A percentile compares a stretch with the other conserved stretches of the same genome.
These are phyloP conservation scores for Penicillium fimorum DNA, from an alignment of 495 filamentous ascomycete species.

Conservation along the genomic window DNA sequence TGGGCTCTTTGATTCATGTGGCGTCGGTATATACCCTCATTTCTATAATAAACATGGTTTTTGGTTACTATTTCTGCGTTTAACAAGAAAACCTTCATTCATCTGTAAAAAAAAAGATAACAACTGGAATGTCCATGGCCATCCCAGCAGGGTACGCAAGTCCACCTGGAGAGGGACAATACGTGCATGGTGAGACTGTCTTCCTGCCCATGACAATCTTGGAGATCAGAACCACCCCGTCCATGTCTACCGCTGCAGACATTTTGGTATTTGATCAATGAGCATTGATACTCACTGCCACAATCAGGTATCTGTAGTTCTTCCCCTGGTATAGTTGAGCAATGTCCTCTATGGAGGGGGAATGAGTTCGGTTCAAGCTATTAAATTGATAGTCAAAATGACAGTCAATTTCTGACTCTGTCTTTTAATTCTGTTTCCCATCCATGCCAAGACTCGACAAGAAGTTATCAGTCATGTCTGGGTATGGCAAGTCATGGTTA, in stretches of 20 bases:
- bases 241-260: background rate
- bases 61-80: background rate
- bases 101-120: background rate
- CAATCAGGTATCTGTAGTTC: background rate
- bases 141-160: background rate
- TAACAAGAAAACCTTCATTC: background rate
- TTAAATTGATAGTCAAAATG: background rate
- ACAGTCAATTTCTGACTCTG: background rate
- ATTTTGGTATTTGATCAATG: background rate
- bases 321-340: background rate
- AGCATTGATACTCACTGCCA: background rate
- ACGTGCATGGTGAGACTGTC: background rate
- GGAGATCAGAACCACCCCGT: background rate
- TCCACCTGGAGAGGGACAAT: background rate
- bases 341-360: background rate
- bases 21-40: slow-evolving; percentile 14
- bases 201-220: background rate
- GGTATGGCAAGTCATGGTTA: background rate
- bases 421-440: background rate
- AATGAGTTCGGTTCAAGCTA: background rate
- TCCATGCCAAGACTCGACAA: background rate
- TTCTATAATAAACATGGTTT: slow-evolving; percentile 7
- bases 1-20: slow-evolving; percentile 10
- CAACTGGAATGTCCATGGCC: background rate
- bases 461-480: too few species aligned